Percentiles rank a stretch among this genome's conserved stretches.
Conservation (phyloP, 768 basidiomycete species). For the Serendipita indica region DNA sequence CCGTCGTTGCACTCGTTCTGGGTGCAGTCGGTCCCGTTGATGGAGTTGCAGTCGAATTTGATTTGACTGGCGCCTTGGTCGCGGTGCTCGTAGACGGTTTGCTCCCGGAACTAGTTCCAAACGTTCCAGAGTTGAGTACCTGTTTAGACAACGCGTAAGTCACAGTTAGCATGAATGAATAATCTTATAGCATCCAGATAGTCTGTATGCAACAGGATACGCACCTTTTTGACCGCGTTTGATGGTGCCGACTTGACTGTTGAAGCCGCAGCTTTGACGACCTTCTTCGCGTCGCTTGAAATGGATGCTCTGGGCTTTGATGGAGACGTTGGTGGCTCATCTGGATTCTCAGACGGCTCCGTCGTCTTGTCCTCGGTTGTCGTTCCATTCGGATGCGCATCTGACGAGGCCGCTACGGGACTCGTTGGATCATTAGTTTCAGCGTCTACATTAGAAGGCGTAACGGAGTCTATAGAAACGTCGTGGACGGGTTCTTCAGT, state of each 20-base stretch:
- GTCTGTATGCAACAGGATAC: slow-evolving; percentile 14
- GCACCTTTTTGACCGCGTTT: slow-evolving; percentile 48
- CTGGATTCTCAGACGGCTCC: slow-evolving; percentile 15
- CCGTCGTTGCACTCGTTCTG: slow-evolving; percentile 15
- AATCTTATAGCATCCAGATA: background rate
- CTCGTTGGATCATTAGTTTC: slow-evolving; percentile 7
- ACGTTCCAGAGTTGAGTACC: slow-evolving; percentile 53
- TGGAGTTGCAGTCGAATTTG: slow-evolving; percentile 19
- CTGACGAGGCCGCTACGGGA: slow-evolving; percentile 1
- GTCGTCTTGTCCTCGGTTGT: slow-evolving; percentile 12
- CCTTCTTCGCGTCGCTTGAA: background rate
- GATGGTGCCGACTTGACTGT: background rate
- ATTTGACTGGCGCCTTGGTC: slow-evolving; percentile 25
- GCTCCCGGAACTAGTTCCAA: slow-evolving; percentile 33
- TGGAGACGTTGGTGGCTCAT: slow-evolving; percentile 17
- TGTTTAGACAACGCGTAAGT: slow-evolving; percentile 24
- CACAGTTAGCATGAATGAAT: no score
- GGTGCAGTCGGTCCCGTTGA: slow-evolving; percentile 8
- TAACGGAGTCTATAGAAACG: slow-evolving; percentile 1
- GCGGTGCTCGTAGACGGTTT: slow-evolving; percentile 25
- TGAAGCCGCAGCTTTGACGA: background rate
- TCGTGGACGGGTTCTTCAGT: slow-evolving; percentile 7
- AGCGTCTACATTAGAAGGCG: background rate
- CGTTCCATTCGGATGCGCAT: slow-evolving; percentile 17
- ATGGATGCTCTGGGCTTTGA: slow-evolving; percentile 14